Conservation (phyloP, 768 basidiomycete species). For the Ramaria rubella region DNA sequence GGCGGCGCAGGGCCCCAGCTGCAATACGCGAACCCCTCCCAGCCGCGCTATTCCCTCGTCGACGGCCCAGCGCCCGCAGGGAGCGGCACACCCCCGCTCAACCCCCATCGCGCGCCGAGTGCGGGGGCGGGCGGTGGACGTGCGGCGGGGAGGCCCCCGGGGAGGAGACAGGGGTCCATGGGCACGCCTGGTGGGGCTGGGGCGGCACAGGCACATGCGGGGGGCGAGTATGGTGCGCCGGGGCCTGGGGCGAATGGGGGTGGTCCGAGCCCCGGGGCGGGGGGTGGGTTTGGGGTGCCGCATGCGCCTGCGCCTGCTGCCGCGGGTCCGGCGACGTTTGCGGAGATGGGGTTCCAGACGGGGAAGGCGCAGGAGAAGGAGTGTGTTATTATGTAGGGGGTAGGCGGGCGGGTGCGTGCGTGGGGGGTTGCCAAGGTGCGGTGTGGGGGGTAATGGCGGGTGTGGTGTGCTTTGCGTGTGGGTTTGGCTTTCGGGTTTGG, state of each 20-base stretch:
- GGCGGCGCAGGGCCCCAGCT: not conserved
- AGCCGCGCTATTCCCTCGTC: not conserved
- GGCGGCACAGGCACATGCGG: not conserved
- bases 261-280: not conserved
- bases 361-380: slow-evolving; percentile 74
- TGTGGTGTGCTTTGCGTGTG: no score
- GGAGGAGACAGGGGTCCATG: slow-evolving; percentile 12
- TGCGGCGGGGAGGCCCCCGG: not conserved
- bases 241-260: not conserved
- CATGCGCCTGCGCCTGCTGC: not conserved
- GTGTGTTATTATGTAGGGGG: slow-evolving; percentile 75
- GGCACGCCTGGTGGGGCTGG: not conserved
- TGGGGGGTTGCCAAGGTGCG: no score
- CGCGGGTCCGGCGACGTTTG: slow-evolving; percentile 68
- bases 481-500: no score
- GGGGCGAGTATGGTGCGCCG: not conserved
- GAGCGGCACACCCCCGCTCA: slow-evolving; percentile 15
- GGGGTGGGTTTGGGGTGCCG: not conserved
- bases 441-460: no score
- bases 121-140: slow-evolving; percentile 21
- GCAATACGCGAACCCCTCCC: slow-evolving; percentile 10
- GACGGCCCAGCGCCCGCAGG: slow-evolving; percentile 2
- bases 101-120: slow-evolving; percentile 25
- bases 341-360: slow-evolving; percentile 88
- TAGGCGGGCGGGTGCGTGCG: no score